phyloP scores from a whole-genome alignment of 768 basidiomycete genomes.

The Gyrodon lividus region DNA sequence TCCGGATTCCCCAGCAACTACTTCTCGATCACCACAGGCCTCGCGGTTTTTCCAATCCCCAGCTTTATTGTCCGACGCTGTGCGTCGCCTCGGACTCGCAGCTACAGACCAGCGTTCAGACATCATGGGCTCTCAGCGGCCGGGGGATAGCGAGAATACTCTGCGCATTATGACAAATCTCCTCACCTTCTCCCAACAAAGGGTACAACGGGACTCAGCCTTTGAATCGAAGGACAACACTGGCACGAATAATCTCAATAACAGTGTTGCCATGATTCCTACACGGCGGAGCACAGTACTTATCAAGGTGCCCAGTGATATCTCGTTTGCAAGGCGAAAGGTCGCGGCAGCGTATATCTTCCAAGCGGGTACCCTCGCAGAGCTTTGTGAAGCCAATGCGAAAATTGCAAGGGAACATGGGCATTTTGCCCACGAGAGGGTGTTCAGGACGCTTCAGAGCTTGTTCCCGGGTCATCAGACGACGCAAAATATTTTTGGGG shows the following conservation, averaged over 20 bases:
- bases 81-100: constrained; percentile 60
- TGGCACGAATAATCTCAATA: constrained; percentile 14
- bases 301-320: constrained; percentile 50
- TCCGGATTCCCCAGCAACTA: constrained; percentile 42
- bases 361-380: constrained; percentile 38
- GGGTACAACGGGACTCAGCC: constrained; percentile 38
- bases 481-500: constrained; percentile 25
- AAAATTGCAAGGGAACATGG: constrained; percentile 55
- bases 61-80: constrained; percentile 69
- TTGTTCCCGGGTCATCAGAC: constrained; percentile 39
- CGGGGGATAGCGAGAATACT: constrained; percentile 56
- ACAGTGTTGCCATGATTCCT: constrained; percentile 27
- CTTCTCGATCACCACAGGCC: constrained; percentile 21
- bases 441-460: constrained; percentile 56
- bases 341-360: constrained; percentile 68
- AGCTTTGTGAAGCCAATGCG: constrained; percentile 61
- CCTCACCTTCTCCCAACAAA: constrained; percentile 55
- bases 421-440: constrained; percentile 67
- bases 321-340: constrained; percentile 47
- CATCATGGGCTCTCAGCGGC: constrained; percentile 38
- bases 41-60: constrained; percentile 57
- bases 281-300: constrained; percentile 57
- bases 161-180: constrained; percentile 79
- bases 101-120: constrained; percentile 53
- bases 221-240: constrained; percentile 39